A percentile compares a stretch with the other conserved stretches of the same genome.
These are phyloP conservation scores for Fusarium algeriense DNA, from an alignment of 2,329 filamentous ascomycete genomes.

Conservation along the genomic window DNA sequence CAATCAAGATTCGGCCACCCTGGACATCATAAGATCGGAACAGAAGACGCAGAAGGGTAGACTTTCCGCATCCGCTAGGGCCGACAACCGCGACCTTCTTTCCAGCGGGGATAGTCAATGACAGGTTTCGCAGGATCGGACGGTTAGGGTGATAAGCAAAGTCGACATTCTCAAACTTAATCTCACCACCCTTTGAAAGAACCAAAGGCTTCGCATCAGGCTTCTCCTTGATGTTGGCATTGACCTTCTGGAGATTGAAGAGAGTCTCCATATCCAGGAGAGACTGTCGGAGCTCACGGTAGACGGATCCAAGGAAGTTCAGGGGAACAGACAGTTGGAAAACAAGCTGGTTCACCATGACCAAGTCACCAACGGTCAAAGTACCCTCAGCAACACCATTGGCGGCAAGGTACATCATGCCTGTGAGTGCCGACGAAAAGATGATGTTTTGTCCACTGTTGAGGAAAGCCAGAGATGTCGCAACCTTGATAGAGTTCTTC, in stretches of 20 bases:
- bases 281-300: constrained; percentile 93
- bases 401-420: constrained; percentile 98
- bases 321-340: constrained; percentile 97
- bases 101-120: constrained; percentile 90
- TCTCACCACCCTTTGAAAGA: constrained; percentile 84
- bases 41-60: constrained; percentile 87
- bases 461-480: constrained; percentile 90
- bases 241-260: constrained; percentile 97
- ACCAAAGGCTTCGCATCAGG: constrained; percentile 78
- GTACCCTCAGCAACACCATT: constrained; percentile 85
- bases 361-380: constrained; percentile 92
- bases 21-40: constrained; percentile 97
- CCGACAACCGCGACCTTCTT: constrained; percentile 97
- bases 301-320: constrained; percentile 98
- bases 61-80: constrained; percentile 95
- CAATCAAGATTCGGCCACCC: constrained; percentile 85
- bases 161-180: constrained; percentile 92
- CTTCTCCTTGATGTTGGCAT: constrained; percentile 84
- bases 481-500: constrained; percentile 95
- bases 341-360: constrained; percentile 99
- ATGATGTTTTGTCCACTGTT: constrained; percentile 98
- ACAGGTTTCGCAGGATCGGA: constrained; percentile 87
- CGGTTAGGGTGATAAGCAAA: constrained; percentile 92
- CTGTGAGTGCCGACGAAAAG: constrained; percentile 91
- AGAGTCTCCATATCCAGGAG: constrained; percentile 98